Evolutionary conservation across 2,329 filamentous ascomycete genomes (phyloP).

Genomic region (Penicillium sp.): DNA sequence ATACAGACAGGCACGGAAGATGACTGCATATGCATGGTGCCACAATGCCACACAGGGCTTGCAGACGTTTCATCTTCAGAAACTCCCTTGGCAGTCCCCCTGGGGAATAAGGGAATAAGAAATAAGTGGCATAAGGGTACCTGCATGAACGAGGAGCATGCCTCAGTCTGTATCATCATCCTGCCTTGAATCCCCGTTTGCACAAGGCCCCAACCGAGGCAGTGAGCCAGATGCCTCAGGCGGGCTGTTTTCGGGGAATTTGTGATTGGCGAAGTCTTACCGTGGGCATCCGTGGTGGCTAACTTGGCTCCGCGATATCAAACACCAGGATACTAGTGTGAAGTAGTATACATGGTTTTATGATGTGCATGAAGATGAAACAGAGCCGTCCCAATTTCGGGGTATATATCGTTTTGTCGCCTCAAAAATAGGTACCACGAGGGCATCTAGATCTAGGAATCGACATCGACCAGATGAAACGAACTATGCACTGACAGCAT

Average conservation of each 20-base stretch:
- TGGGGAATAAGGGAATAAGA: too few species aligned
- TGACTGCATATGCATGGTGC: not conserved
- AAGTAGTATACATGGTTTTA: not conserved
- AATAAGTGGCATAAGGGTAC: not conserved
- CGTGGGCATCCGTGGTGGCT: too few species aligned
- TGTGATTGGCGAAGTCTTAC: not conserved
- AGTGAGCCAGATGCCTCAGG: not conserved
- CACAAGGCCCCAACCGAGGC: not conserved
- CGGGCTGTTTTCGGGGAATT: not conserved
- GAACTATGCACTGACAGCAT: too few species aligned
- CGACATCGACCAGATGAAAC: not conserved
- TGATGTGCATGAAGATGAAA: not conserved
- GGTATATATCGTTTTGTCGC: not conserved
- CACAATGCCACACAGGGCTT: not conserved
- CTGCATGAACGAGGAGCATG: not conserved
- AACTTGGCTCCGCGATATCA: not conserved
- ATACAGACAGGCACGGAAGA: not conserved
- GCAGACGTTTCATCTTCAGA: not conserved
- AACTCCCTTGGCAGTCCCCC: too few species aligned
- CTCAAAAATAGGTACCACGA: not conserved
- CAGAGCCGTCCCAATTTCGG: not conserved
- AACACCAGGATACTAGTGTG: not conserved
- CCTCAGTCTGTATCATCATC: not conserved
- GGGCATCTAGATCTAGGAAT: not conserved
- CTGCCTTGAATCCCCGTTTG: not conserved